Evolutionary conservation across 2,329 filamentous ascomycete species (phyloP).

Genomic region (Beauveria brongniartii): DNA sequence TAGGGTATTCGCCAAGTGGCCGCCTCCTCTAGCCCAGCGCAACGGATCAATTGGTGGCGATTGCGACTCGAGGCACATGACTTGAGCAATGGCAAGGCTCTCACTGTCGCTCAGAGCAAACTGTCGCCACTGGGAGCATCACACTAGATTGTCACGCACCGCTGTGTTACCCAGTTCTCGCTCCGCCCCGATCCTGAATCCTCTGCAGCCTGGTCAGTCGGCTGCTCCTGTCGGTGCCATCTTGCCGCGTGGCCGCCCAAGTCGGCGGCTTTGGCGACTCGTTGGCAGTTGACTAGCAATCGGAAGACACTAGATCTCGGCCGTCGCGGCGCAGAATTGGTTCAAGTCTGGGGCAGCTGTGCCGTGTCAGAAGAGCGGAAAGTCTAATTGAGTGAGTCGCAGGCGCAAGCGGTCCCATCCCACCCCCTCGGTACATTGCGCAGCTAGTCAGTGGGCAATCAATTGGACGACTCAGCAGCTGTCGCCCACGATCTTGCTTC

Average conservation of each 20-base stretch:
- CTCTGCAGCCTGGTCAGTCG: background rate
- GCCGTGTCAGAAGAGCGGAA: background rate
- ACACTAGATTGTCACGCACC: background rate
- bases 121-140: background rate
- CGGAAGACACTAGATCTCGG: background rate
- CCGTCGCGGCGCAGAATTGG: background rate
- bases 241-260: background rate
- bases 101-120: background rate
- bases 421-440: background rate
- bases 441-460: constrained; percentile 3
- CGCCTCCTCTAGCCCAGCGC: background rate
- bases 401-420: constrained; percentile 2
- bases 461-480: constrained; percentile 7
- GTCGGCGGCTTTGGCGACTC: background rate
- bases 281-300: background rate
- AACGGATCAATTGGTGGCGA: background rate
- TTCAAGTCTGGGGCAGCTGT: background rate
- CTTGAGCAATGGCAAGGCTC: background rate
- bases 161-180: background rate
- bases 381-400: constrained; percentile 5
- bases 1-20: background rate
- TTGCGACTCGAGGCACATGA: background rate
- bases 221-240: background rate
- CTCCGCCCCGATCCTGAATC: background rate
- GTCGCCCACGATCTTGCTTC: background rate